Base-by-base conservation (phyloP, 768 basidiomycete genomes). In the Fomitopsis serialis region DNA sequence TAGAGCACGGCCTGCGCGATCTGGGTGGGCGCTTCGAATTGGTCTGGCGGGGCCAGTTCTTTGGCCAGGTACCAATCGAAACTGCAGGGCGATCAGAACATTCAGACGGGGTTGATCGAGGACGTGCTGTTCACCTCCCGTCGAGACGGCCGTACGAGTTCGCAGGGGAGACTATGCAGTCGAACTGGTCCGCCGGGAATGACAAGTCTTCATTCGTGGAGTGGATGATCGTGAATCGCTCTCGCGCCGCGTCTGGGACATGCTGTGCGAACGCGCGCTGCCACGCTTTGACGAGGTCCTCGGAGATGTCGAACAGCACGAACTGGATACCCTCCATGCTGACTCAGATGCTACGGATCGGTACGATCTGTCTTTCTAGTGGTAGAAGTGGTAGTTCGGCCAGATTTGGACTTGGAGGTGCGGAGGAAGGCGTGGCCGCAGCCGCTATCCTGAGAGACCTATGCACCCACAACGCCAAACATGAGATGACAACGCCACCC, bases 91-190 rank as follows among this genome's bases (percentile, higher is more conserved):
- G 29, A 11, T 32, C 29, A 32, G 6, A 32, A 5, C 11, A 11
- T 5, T 32, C 29, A 32, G 29, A 32, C 11, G 29, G 29, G 44
- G 6, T 7, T 5, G 44, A 45, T 45, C 37, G 37, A 5, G 47
- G 11, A 47, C 58, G 45, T n/a, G n/a, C n/a, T n/a, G n/a, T n/a
- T n/a, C n/a, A 66, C 65, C 61, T 62, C 24, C 66, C 63, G 52
- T 67, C 66, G 52, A 66, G 59, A 29, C 58, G 61, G 24, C 66
- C 66, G 45, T 56, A 64, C 1, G 65, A 64, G 45, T 66, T 67
- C 11, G 62, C 65, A 7, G 63, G 65, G n/a, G 65, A 66, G 25
- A 67, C 63, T 12, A 66, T 50, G 46, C 65, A 67, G 52, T 67
- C 64, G 24, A 57, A 57, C 36, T 34, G 36, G 11, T 24, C 23